A percentile compares a stretch with the other conserved stretches of the same genome.
Conservation (phyloP, 2,329 filamentous ascomycete species). For the Pezicula rhizophila region DNA sequence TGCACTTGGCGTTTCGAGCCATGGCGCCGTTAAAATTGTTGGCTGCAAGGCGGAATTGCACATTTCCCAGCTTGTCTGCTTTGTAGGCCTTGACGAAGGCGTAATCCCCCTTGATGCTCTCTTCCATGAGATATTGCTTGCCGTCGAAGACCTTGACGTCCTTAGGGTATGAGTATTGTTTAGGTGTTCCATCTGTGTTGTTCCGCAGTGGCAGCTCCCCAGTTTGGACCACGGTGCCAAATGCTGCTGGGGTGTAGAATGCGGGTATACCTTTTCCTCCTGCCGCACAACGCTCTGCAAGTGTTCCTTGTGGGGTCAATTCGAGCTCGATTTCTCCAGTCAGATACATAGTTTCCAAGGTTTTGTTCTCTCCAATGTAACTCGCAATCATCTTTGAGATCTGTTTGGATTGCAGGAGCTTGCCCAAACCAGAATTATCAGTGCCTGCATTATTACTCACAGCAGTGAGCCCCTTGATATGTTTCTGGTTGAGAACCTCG, state of each 20-base stretch:
- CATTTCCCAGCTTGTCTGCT: conserved; percentile 87
- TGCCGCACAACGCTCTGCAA: conserved; percentile 81
- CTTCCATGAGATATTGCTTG: conserved; percentile 84
- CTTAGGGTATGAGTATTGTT: conserved; percentile 70
- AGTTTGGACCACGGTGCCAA: conserved; percentile 75
- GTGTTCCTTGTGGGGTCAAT: conserved; percentile 84
- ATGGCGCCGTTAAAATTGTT: conserved; percentile 94
- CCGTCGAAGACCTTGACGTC: conserved; percentile 90
- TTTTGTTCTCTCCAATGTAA: conserved; percentile 94
- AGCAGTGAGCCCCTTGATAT: conserved; percentile 73
- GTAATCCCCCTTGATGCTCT: conserved; percentile 83
- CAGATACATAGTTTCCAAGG: conserved; percentile 85
- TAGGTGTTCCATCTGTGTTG: conserved; percentile 69
- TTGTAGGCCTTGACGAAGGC: conserved; percentile 92
- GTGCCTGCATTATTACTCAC: conserved; percentile 94
- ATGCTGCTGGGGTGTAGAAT: conserved; percentile 86
- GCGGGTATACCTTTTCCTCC: conserved; percentile 87
- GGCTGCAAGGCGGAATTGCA: conserved; percentile 79
- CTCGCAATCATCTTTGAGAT: conserved; percentile 89
- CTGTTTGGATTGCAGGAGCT: conserved; percentile 75
- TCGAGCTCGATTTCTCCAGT: conserved; percentile 84
- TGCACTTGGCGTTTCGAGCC: conserved; percentile 85
- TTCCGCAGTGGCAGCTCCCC: conserved; percentile 83
- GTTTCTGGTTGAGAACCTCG: conserved; percentile 59
- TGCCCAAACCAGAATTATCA: conserved; percentile 70